A percentile compares a stretch with the other conserved stretches of the same genome.
These are phyloP conservation scores for Plasmodium gallinaceum DNA, from an alignment of 169 alveolate species.

Conservation along the genomic window DNA sequence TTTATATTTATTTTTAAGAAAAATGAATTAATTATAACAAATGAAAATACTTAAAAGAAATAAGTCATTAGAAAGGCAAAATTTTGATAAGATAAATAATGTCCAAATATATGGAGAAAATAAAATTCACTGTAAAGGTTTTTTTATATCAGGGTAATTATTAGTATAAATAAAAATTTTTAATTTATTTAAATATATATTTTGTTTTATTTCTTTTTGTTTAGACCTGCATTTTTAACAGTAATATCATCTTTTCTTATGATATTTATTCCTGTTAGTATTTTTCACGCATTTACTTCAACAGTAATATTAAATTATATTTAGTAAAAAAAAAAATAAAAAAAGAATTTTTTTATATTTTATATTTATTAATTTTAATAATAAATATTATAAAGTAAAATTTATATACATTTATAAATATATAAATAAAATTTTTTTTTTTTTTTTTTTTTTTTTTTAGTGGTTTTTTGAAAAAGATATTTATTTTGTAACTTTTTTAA, in stretches of 20 bases:
- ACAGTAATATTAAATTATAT: slow-evolving; percentile 33
- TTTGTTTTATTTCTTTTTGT: neutral
- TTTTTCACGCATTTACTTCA: slow-evolving; percentile 77
- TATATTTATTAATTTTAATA: too few species aligned
- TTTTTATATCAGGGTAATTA: slow-evolving; percentile 65
- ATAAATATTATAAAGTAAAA: too few species aligned
- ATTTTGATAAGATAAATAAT: slow-evolving; percentile 68
- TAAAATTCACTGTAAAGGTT: slow-evolving; percentile 70
- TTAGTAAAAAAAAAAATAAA: slow-evolving; percentile 2
- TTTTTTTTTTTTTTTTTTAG: slow-evolving; percentile 23
- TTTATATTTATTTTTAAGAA: slow-evolving; percentile 8
- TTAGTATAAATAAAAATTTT: neutral
- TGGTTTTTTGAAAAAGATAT: slow-evolving; percentile 73
- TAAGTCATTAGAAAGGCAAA: slow-evolving; percentile 44
- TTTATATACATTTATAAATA: neutral
- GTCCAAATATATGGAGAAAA: slow-evolving; percentile 77
- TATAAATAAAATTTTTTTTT: slow-evolving; percentile 21
- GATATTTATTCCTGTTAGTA: slow-evolving; percentile 67
- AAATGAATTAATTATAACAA: slow-evolving; percentile 59
- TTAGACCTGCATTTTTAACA: slow-evolving; percentile 68
- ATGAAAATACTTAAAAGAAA: slow-evolving; percentile 74
- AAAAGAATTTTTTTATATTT: neutral
- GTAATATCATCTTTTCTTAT: slow-evolving; percentile 70
- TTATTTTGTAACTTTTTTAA: slow-evolving; percentile 43
- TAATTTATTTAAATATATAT: neutral